These are phyloP conservation scores for Hymenoscyphus fructigenus DNA, from an alignment of 2,329 filamentous ascomycete species.

Conservation along the genomic window DNA sequence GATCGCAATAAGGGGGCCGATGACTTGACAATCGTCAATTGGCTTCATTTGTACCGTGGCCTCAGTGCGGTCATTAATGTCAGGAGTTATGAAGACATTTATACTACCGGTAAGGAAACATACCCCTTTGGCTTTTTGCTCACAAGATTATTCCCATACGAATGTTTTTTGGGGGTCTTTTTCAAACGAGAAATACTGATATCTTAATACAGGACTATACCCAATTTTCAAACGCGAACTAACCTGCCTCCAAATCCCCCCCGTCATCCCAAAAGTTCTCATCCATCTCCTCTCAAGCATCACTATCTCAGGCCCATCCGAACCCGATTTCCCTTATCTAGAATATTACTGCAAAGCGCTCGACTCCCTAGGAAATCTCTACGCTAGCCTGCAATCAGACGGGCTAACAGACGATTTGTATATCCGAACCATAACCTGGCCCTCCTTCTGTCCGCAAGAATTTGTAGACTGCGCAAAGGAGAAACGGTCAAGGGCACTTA, in stretches of 20 bases:
- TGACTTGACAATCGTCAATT: slow-evolving; percentile 29
- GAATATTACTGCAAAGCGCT: slow-evolving; percentile 28
- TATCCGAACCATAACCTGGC: slow-evolving; percentile 31
- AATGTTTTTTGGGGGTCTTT: no score
- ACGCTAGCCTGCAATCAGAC: slow-evolving; percentile 31
- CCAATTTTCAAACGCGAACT: slow-evolving; percentile 30
- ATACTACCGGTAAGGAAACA: not conserved
- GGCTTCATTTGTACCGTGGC: slow-evolving; percentile 31
- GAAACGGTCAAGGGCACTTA: slow-evolving; percentile 22
- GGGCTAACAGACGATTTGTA: slow-evolving; percentile 24
- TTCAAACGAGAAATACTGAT: not conserved
- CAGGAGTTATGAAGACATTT: slow-evolving; percentile 9
- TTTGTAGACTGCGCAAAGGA: slow-evolving; percentile 19
- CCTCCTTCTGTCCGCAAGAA: slow-evolving; percentile 22
- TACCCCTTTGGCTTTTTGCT: not conserved
- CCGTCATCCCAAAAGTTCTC: slow-evolving; percentile 27
- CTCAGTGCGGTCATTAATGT: slow-evolving; percentile 22
- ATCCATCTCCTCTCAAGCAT: slow-evolving; percentile 30
- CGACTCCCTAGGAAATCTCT: slow-evolving; percentile 30
- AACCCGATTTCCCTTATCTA: slow-evolving; percentile 29
- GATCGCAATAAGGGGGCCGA: slow-evolving; percentile 17
- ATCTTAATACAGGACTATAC: slow-evolving; percentile 12
- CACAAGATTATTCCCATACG: not conserved
- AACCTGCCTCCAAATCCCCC: slow-evolving; percentile 19
- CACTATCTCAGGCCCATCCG: slow-evolving; percentile 10